Conservation (phyloP, 2,329 filamentous ascomycete species). For the Diaporthe longicolla region DNA sequence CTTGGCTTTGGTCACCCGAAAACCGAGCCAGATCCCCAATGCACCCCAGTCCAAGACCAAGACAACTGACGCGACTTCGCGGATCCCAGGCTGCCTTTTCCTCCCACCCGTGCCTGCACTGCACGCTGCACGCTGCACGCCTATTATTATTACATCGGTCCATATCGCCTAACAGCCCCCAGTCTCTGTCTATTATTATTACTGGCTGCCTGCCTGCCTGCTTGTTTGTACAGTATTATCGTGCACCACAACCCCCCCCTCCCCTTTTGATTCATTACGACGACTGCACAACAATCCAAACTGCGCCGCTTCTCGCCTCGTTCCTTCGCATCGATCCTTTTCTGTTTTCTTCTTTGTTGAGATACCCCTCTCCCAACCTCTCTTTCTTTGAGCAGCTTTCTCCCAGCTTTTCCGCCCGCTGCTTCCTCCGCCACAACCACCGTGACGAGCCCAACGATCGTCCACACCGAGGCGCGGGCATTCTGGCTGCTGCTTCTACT, state of each 20-base stretch:
- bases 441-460: background rate
- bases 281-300: slow-evolving; percentile 1
- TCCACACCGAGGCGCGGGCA: background rate
- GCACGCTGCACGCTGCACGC: too few relatives aligned
- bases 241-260: background rate
- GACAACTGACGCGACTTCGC: slow-evolving; percentile 29
- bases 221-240: background rate
- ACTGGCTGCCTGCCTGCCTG: background rate
- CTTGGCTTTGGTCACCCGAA: slow-evolving; percentile 1
- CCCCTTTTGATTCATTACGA: slow-evolving; percentile 2
- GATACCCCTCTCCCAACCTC: slow-evolving; percentile 33
- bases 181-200: background rate
- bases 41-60: background rate
- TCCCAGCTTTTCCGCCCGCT: slow-evolving; percentile 8
- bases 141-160: background rate
- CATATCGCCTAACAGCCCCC: slow-evolving; percentile 9
- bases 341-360: slow-evolving; percentile 29
- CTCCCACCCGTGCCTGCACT: background rate
- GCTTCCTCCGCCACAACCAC: background rate
- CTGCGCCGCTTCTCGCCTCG: slow-evolving; percentile 22
- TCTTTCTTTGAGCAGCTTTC: background rate
- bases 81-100: slow-evolving; percentile 30
- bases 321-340: slow-evolving; percentile 22
- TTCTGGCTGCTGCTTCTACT: slow-evolving; percentile 3
- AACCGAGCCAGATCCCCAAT: background rate